These are phyloP conservation scores for Myriosclerotinia curreyana DNA, from an alignment of 2,329 filamentous ascomycete species.

Conservation along the genomic window DNA sequence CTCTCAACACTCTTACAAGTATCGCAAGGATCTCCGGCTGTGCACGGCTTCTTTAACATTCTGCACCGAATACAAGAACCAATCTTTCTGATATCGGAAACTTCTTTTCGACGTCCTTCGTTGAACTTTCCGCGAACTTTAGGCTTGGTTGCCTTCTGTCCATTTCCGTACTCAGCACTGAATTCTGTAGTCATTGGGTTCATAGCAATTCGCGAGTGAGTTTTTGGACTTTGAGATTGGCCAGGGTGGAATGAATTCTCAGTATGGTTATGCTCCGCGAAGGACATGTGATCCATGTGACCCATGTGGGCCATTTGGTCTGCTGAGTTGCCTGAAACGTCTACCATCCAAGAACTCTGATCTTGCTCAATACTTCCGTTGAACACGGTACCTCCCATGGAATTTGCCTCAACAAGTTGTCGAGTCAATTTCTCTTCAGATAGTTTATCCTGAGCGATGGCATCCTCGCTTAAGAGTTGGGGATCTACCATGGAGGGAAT, in stretches of 20 bases:
- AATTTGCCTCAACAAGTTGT: slow-evolving; percentile 31
- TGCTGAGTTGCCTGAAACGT: slow-evolving; percentile 22
- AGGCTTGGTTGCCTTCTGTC: slow-evolving; percentile 33
- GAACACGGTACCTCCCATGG: slow-evolving; percentile 29
- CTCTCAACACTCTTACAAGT: slow-evolving; percentile 62
- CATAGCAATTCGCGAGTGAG: slow-evolving; percentile 32
- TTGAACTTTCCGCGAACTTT: slow-evolving; percentile 59
- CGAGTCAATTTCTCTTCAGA: slow-evolving; percentile 30
- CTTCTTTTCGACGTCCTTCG: slow-evolving; percentile 57
- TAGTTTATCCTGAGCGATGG: slow-evolving; percentile 26
- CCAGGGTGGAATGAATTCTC: slow-evolving; percentile 23
- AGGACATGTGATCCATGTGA: slow-evolving; percentile 26
- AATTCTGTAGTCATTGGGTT: slow-evolving; percentile 37
- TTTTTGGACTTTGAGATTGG: slow-evolving; percentile 19
- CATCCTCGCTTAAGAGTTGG: slow-evolving; percentile 36
- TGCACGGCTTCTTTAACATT: slow-evolving; percentile 64
- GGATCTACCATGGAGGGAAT: slow-evolving; percentile 40
- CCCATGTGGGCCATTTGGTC: slow-evolving; percentile 22
- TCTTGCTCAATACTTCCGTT: slow-evolving; percentile 27
- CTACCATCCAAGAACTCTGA: slow-evolving; percentile 34
- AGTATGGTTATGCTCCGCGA: slow-evolving; percentile 27
- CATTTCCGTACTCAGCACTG: slow-evolving; percentile 38
- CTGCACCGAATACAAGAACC: slow-evolving; percentile 65
- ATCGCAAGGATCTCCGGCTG: slow-evolving; percentile 60
- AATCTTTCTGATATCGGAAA: slow-evolving; percentile 62